Evolutionary conservation across 129 eudicot genomes (phyloP), one percentile per base, ranked within the genome.

Genomic region (Pittosporum tobira): DNA sequence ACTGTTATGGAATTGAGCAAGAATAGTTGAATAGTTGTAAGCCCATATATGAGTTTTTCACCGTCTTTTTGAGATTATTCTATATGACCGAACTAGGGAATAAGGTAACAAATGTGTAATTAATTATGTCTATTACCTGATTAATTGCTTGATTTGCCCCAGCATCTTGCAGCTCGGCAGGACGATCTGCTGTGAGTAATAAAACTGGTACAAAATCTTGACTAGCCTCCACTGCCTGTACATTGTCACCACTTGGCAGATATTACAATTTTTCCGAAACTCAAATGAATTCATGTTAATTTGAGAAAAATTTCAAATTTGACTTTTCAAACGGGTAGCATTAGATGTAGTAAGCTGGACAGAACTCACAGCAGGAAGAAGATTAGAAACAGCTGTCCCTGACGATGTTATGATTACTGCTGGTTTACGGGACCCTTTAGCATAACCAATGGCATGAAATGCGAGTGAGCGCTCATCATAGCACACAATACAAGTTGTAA

Each of bases 371-470:
- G 96, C 96, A 60, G 99, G 94, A 67, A 83, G 71, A 70, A 91
- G 96, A 79, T 91, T 91, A 62, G 99, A 80, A 64, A 83, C 99
- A 29, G 96, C 99, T 30, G 99, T 91, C 73, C 99, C 99, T 27
- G 99, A 91, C 66, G 99, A 80, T 22, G 99, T 91, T 52, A 91
- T 86, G 36, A 91, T 75, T 14, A 87, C 87, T 59, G 99, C 99
- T 65, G 96, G 99, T 67, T 66, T 87, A 46, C 24, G 71, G 14
- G 84, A 91, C 64, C 94, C 94, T 79, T 79, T 81, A 48, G 96
- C 96, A 75, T 80, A 91, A 57, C 99, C 99, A 59, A 91, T 55
- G 50, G 96, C 99, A 70, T 87, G 94, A 74, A 86, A 91, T 67
- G 99, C 88, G 36, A 91, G 94, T 54, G 99, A 91, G 4, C 99